Evolutionary conservation across 352 stramenopile genomes (phyloP), one percentile per base, ranked within the genome.

Genomic region (Blastocystis sp.): DNA sequence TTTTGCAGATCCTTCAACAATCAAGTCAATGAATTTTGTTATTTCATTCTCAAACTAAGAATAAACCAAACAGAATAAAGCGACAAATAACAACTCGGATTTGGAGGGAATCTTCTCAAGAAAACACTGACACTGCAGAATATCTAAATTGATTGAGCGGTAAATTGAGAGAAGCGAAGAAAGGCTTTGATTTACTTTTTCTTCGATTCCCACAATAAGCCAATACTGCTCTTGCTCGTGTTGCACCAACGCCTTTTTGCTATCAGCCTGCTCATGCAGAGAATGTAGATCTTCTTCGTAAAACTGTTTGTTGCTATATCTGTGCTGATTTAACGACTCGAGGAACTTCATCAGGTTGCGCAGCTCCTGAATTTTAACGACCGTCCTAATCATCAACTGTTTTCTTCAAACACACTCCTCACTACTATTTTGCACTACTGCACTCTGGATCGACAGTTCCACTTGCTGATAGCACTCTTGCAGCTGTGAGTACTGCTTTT

Each of bases 31-130:
- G 73, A 66, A 84, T 29, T 69, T 26, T 13, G 50, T 29, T 29
- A 84, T 84, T 45, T 84, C 73, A n/a, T 50, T 68, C 39, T 84
- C 73, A 45, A 68, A 84, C 73, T 84, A 69, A 29, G 26, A 20
- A 9, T 84, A 50, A 66, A 11, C 8, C 11, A 20, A 18, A 5
- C 3, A 6, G 9, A 13, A 23, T 7, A 53, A 6, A 47, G 26
- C 4, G 50, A 84, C 73, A 23, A 84, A 84, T 20, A 84, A 34
- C 39, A 84, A 55, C 50, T 84, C 73, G 7, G 73, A 20, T 29
- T 68, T 66, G 9, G 73, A 69, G 5, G 73, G 73, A 68, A 84
- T 84, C n/a, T 23, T 15, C 20, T 84, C 73, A 15, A 84, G 26
- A 63, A 66, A 66, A 18, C 73, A 47, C 0, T 55, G 73, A 11